phyloP scores from a whole-genome alignment of 306 rosid genomes.

The Malus orientalis region DNA sequence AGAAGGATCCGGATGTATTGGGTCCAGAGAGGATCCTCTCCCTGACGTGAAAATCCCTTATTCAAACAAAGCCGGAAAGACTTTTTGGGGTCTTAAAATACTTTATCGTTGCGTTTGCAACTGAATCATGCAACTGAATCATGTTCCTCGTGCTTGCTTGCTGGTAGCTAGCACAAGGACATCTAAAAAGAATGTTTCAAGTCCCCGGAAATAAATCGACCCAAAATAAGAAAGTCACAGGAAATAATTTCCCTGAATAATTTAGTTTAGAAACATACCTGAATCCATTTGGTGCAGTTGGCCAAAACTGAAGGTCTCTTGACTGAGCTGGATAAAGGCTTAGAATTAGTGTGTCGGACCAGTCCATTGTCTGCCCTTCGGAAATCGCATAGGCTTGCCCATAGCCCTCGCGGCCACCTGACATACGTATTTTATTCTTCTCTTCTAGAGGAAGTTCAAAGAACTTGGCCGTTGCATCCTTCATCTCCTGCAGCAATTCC shows the following conservation, averaged over 20 bases:
- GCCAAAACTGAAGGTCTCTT: conserved; percentile 29
- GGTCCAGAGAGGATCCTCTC: no score
- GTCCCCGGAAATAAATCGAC: no score
- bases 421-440: conserved; percentile 29
- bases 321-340: conserved; percentile 2
- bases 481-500: conserved; percentile 22
- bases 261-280: conserved; percentile 6
- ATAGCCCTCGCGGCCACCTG: conserved; percentile 27
- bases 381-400: conserved; percentile 25
- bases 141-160: no score
- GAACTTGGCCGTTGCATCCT: conserved; percentile 22
- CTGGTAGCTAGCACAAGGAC: no score
- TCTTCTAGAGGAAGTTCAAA: conserved; percentile 42
- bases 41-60: no score
- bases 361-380: conserved; percentile 35
- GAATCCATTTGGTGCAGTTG: conserved; percentile 24
- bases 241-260: not conserved
- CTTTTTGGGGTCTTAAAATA: no score
- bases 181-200: no score
- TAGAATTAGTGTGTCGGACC: conserved; percentile 23
- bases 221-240: no score
- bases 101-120: not conserved
- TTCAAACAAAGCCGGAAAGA: no score
- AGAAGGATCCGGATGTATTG: no score
- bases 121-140: no score